These are phyloP conservation scores for Porogramme epimiltina DNA, from an alignment of 1,284 basidiomycete species.

Conservation along the genomic window DNA sequence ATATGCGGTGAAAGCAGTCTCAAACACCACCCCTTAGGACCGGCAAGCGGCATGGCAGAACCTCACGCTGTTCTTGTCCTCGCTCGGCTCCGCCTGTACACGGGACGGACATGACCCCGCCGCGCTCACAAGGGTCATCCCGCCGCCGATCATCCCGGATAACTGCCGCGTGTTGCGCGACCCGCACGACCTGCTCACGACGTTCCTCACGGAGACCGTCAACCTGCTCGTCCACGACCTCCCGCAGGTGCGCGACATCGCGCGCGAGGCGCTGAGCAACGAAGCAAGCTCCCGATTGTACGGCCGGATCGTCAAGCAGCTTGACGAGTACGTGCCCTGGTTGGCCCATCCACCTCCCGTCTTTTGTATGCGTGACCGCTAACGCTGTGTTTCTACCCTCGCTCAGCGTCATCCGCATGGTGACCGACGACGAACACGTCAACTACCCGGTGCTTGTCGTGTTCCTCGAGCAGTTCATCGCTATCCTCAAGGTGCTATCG, in stretches of 20 bases:
- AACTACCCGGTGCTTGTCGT: constrained; percentile 61
- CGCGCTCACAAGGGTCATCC: constrained; percentile 57
- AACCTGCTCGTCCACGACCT: constrained; percentile 66
- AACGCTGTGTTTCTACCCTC: not conserved
- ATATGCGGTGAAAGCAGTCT: not conserved
- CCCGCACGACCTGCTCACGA: constrained; percentile 55
- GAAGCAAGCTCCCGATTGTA: constrained; percentile 77
- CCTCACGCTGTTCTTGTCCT: constrained; percentile 78
- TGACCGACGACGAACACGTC: constrained; percentile 40
- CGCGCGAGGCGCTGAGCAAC: constrained; percentile 78
- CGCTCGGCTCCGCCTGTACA: constrained; percentile 72
- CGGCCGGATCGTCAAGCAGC: constrained; percentile 63
- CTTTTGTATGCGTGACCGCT: not conserved
- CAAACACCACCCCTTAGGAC: constrained; percentile 48
- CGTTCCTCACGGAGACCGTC: constrained; percentile 74
- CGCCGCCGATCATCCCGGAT: constrained; percentile 67
- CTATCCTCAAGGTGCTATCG: constrained; percentile 74
- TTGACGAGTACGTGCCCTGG: constrained; percentile 67
- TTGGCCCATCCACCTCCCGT: too few relatives aligned
- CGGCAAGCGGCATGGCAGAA: constrained; percentile 87
- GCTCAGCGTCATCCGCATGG: constrained; percentile 49
- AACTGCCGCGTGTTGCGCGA: constrained; percentile 65
- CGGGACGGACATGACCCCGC: constrained; percentile 50
- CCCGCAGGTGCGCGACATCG: constrained; percentile 70
- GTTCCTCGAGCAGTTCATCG: constrained; percentile 82